Conservation (phyloP, 371 early-diverging fungal genomes). For the Mucor sp. region DNA sequence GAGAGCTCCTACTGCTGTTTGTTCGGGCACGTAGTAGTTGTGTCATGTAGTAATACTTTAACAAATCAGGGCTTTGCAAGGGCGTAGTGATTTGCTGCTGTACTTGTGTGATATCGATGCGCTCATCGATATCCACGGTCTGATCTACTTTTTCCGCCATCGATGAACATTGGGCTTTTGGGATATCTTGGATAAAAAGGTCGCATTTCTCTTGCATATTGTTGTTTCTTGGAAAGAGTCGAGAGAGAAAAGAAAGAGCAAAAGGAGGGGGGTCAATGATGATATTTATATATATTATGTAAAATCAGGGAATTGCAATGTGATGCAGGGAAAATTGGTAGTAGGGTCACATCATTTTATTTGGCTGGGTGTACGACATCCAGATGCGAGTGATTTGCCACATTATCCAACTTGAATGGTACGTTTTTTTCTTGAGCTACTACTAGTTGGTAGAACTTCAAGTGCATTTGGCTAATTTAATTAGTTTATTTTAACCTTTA, state of each 20-base stretch:
- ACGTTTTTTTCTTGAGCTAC: no score
- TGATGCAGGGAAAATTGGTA: neutral
- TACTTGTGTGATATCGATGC: neutral
- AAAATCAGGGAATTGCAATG: neutral
- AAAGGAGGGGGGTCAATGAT: neutral
- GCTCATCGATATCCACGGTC: neutral
- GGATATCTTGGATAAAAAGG: neutral
- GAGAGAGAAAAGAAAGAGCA: neutral
- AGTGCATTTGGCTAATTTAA: no score
- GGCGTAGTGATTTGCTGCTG: neutral
- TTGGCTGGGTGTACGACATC: neutral
- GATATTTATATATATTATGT: neutral
- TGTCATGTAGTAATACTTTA: neutral
- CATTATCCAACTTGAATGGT: no score
- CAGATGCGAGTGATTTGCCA: neutral
- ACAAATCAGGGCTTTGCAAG: slow-evolving; percentile 5
- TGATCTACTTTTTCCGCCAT: neutral
- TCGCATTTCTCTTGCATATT: neutral
- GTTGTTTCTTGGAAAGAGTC: neutral
- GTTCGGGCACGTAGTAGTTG: neutral
- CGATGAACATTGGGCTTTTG: neutral
- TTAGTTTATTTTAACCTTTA: no score
- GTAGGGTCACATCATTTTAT: neutral
- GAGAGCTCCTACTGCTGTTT: neutral
- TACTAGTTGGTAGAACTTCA: no score